Base-by-base conservation (phyloP, 768 basidiomycete species). In the Lactarius psammicola region DNA sequence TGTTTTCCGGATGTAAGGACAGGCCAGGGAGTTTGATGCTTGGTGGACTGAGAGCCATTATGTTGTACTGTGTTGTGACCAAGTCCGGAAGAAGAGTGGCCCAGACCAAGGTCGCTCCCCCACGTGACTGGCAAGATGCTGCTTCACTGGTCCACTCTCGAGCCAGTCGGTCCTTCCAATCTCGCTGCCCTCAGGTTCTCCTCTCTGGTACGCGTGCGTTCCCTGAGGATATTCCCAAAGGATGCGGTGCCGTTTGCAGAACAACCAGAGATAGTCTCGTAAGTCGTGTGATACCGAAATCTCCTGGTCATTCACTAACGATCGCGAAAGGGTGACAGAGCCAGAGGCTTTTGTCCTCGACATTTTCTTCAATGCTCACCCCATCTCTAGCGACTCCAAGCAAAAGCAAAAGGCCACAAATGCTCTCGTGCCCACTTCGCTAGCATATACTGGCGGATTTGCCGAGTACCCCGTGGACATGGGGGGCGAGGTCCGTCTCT, bases 291-390 rank as follows among this genome's bases (percentile, higher is more conserved):
- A 57, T 23, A 15, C 23, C 28, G 3, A n/a, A 20, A 17, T 15
- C 9, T 49, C 8, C 11, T 13, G 8, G 2, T 46, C 0, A 20
- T 40, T 49, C 58, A 40, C 60, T 55, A n/a, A 68, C 56, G 34
- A 30, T n/a, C 30, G 15, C 28, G 44, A 33, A 23, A 92, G 91
- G 62, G 77, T 79, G 65, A 93, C 91, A 31, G 84, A 88, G 67
- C 91, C 90, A 0, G 82, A 84, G 7, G 82, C 88, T 0, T 92
- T 92, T 78, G 87, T 85, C 71, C 78, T 91, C 20, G 84, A 92
- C 61, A 77, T 92, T 10, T 90, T 84, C 74, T 87, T 93, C 76
- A 92, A 91, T 76, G 86, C 88, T 0, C 83, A 85, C 34, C 80
- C 84, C 1, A 77, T 85, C 4, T 66, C 77, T 28, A 71, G 77